Evolutionary conservation across 1,284 basidiomycete genomes (phyloP), one percentile per base, ranked within the genome.

Genomic region (Hymenochaete sp.): DNA sequence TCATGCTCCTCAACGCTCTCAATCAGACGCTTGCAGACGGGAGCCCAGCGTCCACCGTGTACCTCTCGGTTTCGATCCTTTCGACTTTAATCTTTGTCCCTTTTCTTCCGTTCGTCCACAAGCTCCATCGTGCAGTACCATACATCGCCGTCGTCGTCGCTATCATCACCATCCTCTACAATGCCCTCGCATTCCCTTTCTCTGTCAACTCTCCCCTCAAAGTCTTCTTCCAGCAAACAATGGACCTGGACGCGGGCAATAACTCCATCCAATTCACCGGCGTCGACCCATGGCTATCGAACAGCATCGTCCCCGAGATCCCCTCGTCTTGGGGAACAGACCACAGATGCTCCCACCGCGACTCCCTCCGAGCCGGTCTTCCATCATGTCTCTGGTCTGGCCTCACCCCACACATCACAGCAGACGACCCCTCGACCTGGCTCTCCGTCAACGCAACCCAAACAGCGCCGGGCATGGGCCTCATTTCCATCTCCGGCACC

Each of bases 11-110:
- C 14, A 67, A 64, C 38, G 67, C 75, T 4, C 56, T 75, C 53
- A 58, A 67, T 18, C 80, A 86, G 58, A 79, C 79, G 0, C 59
- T 84, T 13, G 66, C 70, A 0, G 83, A 87, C 54, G 83, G 83
- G n/a, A 77, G 70, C 44, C 64, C 62, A 35, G 65, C 75, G 3
- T 52, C 56, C 26, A 21, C 52, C 82, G 82, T 81, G 1, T 85
- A 83, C 54, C 54, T 61, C 10, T 53, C 59, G 0, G 53, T 73
- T 1, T 67, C 73, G 0, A 13, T 76, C 3, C 50, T 77, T 7
- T 65, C 72, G 1, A 55, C 75, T 26, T 53, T 81, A 16, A 61
- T 78, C 18, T 56, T 79, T 46, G 56, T 83, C 1, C 82, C 82
- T 0, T 55, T 83, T 22, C 67, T 74, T 1, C 81, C 82, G 0